Evolutionary conservation across 306 rosid species (phyloP).

Genomic region (Trifolium subterraneum): DNA sequence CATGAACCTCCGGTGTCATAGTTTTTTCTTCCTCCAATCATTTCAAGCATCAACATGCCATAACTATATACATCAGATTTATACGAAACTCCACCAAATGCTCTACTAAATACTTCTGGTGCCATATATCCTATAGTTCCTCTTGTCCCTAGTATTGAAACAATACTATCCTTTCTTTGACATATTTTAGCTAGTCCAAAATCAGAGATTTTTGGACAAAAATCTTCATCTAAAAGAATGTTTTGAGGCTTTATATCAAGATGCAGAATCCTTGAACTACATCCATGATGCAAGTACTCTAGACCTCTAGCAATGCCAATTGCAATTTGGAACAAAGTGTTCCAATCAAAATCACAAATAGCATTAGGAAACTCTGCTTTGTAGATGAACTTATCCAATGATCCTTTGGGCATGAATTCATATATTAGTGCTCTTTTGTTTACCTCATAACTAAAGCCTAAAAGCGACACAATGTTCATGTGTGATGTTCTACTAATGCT

Average conservation of each 20-base stretch:
- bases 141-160: constrained; percentile 3
- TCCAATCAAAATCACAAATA: constrained; percentile 32
- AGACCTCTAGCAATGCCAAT: neutral
- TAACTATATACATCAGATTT: constrained; percentile 2
- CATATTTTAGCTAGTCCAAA: constrained; percentile 38
- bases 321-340: neutral
- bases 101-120: neutral
- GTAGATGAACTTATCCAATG: constrained; percentile 47
- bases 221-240: neutral
- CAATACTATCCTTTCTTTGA: constrained; percentile 41
- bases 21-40: neutral
- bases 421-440: no score
- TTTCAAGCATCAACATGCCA: neutral
- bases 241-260: neutral
- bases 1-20: constrained; percentile 4
- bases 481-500: no score
- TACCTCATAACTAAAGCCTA: no score
- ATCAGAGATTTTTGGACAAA: neutral
- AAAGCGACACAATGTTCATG: no score
- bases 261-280: neutral
- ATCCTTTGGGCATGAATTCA: constrained; percentile 49
- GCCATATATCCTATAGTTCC: constrained; percentile 8
- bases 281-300: neutral
- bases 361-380: neutral
- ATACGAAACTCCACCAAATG: neutral